Evolutionary conservation across 1,284 basidiomycete genomes (phyloP), one percentile per base, ranked within the genome.

Genomic region (Ceratobasidium theobromae): DNA sequence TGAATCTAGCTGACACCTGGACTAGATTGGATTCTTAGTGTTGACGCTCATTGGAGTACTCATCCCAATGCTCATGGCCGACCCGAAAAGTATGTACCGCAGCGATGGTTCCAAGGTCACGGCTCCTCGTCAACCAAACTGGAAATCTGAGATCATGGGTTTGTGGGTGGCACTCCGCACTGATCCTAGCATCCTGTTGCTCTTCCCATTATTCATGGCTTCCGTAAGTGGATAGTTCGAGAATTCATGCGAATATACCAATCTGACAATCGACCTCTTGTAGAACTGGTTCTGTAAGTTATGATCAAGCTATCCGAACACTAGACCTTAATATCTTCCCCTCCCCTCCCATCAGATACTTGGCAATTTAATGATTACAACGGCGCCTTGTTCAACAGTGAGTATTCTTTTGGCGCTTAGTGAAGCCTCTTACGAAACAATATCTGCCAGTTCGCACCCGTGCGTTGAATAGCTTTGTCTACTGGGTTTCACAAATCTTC

Each of bases 281-380:
- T 86, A 85, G 49, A 90, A 90, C 74, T 91, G 87, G 82, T 72
- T 69, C 49, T 71, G 69, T 67, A 43, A 57, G 67, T 28, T 3
- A 14, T 45, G 12, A 49, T 32, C 43, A n/a, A 45, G 16, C 53
- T 53, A 35, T 28, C 55, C 43, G 8, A 16, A 38, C 8, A 38
- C 43, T 45, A 6, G 12, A 21, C 18, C 18, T 11, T 8, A 6
- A 9, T 5, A 8, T 45, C 9, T 11, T 5, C 43, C 18, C 1
- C 14, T 8, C 27, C 16, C 1, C 12, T 25, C n/a, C n/a, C n/a
- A n/a, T n/a, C n/a, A 70, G 69, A 89, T 72, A 85, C 86, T 11
- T 88, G 86, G 85, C 86, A 87, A 73, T 87, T 87, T 74, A 87
- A 85, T 70, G 84, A 82, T 66, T 87, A 79, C 76, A 87, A 87